Percentiles rank a stretch among this genome's conserved stretches.
Conservation (phyloP, 164 flowering plant species). For the Umbellularia californica region DNA sequence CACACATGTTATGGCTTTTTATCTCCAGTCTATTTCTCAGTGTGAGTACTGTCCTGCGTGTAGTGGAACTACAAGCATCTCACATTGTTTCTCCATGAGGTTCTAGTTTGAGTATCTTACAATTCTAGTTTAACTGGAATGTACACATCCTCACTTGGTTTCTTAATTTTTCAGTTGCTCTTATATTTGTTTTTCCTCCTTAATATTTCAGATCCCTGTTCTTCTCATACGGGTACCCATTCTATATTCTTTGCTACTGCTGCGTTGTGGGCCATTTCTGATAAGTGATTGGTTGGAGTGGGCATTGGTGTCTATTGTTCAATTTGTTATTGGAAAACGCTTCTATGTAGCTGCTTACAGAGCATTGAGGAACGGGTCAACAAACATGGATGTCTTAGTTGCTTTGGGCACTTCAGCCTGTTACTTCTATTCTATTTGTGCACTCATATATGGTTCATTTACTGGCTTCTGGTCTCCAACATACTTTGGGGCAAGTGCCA, state of each 20-base stretch:
- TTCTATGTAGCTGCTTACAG: conserved; percentile 86
- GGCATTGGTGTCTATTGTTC: conserved; percentile 76
- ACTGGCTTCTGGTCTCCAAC: conserved; percentile 97
- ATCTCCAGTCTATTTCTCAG: conserved; percentile 75
- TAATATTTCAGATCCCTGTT: conserved; percentile 62
- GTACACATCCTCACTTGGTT: not conserved
- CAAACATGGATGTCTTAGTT: conserved; percentile 98
- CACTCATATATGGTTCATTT: conserved; percentile 85
- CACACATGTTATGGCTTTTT: conserved; percentile 82
- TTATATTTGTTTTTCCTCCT: not conserved
- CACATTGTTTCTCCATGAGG: not conserved
- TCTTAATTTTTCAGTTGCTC: not conserved
- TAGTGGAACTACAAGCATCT: not conserved
- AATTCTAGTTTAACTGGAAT: not conserved
- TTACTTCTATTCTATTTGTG: conserved; percentile 87
- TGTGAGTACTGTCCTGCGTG: conserved; percentile 45
- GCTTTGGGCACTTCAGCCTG: conserved; percentile 96
- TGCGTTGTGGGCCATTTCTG: conserved; percentile 91
- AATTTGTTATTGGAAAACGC: conserved; percentile 91
- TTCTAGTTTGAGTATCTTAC: not conserved
- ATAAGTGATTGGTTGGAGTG: conserved; percentile 98
- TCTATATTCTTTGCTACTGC: conserved; percentile 61
- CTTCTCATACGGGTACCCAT: conserved; percentile 75
- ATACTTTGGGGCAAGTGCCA: conserved; percentile 96
- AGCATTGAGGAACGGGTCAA: conserved; percentile 85